Evolutionary conservation across 345 rosid genomes (phyloP), one percentile per base, ranked within the genome.

Genomic region (Eucalyptus sp.): DNA sequence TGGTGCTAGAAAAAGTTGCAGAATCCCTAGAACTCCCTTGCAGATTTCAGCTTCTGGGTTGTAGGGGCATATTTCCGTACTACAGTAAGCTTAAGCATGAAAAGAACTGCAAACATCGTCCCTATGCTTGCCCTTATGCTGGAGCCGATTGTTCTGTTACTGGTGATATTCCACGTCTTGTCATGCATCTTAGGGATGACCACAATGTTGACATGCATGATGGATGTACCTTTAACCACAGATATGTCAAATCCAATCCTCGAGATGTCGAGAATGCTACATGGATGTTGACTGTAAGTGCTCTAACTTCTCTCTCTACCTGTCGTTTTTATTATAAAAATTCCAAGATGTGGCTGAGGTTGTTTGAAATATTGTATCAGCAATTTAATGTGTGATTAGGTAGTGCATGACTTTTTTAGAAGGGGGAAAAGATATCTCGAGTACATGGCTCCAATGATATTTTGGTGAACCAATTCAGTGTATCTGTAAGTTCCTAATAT

Each of bases 161-260:
- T 7, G 99, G 98, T 88, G 98, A 96, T 87, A 96, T 97, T 85
- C 94, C 95, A 25, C 88, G 86, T 22, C 97, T 97, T 41, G 96
- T 94, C 66, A 83, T 84, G 88, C 99, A 97, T 92, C 98, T 97
- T 56, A 95, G 93, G 92, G 93, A 95, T 90, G 97, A 96, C 80
- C 99, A 97, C 94, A 96, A 95, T 90, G 99, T 97, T 87, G 99
- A 97, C 90, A 95, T 96, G 99, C 99, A 96, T 85, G 94, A 95
- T 83, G 98, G 99, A 2, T 93, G 96, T 87, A 94, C 96, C 31
- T 97, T 96, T 93, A 96, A 96, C 91, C 98, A 97, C 90, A 93
- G 97, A 90, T 97, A 97, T 90, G 98, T 96, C 29, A 96, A 97
- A 89, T 92, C 99, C 86, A 94, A 95, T 92, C 96, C 99, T 10